Conservation (phyloP, 495 filamentous ascomycete species). For the Clavariopsis aquatica region DNA sequence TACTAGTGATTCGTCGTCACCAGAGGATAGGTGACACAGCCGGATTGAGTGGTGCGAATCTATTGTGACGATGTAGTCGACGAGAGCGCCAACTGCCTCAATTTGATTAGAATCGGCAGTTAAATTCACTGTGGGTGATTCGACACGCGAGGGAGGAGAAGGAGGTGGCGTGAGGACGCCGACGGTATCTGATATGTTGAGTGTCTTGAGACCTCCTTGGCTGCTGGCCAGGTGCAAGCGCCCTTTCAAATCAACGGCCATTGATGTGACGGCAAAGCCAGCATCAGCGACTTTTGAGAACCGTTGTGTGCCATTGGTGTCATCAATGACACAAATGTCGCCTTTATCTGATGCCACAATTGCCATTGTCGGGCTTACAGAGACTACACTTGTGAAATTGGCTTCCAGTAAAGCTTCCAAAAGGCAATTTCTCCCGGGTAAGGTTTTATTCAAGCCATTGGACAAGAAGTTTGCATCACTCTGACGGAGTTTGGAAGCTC, state of each 20-base stretch:
- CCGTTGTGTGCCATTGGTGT: constrained; percentile 67
- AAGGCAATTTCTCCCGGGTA: constrained; percentile 66
- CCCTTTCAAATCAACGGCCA: constrained; percentile 38
- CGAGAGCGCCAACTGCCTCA: constrained; percentile 65
- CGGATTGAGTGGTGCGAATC: constrained; percentile 73
- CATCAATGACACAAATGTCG: constrained; percentile 78
- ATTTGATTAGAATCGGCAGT: constrained; percentile 24
- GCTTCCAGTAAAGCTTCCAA: constrained; percentile 76
- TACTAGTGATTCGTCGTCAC: constrained; percentile 28
- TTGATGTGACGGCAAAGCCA: constrained; percentile 63
- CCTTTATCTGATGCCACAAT: constrained; percentile 72
- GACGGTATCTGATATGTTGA: constrained; percentile 30
- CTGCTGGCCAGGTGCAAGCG: constrained; percentile 37
- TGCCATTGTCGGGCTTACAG: constrained; percentile 64
- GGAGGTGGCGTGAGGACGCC: constrained; percentile 30
- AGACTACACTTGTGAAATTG: constrained; percentile 76
- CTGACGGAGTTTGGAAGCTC: constrained; percentile 51
- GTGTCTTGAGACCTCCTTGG: constrained; percentile 31
- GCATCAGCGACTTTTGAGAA: constrained; percentile 63
- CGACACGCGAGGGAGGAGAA: constrained; percentile 33
- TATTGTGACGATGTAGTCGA: constrained; percentile 66
- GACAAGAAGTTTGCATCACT: constrained; percentile 49
- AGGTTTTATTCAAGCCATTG: constrained; percentile 39
- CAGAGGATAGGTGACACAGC: constrained; percentile 32
- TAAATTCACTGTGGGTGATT: constrained; percentile 26